Conservation (phyloP, 805 yeast species). For the Kluyveromyces lactis region DNA sequence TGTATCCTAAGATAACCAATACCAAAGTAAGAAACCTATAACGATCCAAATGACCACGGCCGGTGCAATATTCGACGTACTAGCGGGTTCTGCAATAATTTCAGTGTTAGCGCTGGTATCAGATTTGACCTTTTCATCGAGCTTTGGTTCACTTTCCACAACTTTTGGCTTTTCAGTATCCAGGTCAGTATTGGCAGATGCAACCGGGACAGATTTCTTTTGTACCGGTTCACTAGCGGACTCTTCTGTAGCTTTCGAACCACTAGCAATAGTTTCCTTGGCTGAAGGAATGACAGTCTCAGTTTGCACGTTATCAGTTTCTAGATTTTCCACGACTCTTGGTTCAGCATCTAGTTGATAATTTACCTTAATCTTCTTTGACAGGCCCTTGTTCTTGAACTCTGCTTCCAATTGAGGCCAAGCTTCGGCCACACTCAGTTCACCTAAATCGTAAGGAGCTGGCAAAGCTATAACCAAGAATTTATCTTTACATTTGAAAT, state of each 20-base stretch:
- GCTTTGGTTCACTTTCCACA: conserved; percentile 6
- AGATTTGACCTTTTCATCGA: conserved; percentile 11
- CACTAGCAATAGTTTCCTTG: conserved; percentile 7
- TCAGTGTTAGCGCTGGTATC: conserved; percentile 26
- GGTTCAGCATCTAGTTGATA: conserved; percentile 32
- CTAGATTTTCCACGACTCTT: conserved; percentile 5
- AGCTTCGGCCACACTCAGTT: conserved; percentile 51
- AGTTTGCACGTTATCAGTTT: conserved; percentile 3
- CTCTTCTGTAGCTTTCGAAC: conserved; percentile 9
- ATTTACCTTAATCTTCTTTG: conserved; percentile 61
- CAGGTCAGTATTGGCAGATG: conserved; percentile 11
- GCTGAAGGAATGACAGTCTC: conserved; percentile 1
- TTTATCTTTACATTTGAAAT: conserved; percentile 81
- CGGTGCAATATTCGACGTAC: conserved; percentile 4
- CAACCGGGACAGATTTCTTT: conserved; percentile 10
- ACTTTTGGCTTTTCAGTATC: conserved; percentile 5
- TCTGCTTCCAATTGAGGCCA: conserved; percentile 70
- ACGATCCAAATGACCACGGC: conserved; percentile 1
- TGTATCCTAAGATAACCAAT: conserved; percentile 4
- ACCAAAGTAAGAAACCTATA: conserved; percentile 3
- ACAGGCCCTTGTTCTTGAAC: conserved; percentile 44
- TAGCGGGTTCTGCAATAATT: conserved; percentile 36
- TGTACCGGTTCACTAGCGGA: conserved; percentile 13
- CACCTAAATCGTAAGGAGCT: conserved; percentile 49
- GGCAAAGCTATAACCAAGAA: conserved; percentile 85